Base-by-base conservation (phyloP, 2,329 filamentous ascomycete genomes). In the Ophiocordyceps sinensis region DNA sequence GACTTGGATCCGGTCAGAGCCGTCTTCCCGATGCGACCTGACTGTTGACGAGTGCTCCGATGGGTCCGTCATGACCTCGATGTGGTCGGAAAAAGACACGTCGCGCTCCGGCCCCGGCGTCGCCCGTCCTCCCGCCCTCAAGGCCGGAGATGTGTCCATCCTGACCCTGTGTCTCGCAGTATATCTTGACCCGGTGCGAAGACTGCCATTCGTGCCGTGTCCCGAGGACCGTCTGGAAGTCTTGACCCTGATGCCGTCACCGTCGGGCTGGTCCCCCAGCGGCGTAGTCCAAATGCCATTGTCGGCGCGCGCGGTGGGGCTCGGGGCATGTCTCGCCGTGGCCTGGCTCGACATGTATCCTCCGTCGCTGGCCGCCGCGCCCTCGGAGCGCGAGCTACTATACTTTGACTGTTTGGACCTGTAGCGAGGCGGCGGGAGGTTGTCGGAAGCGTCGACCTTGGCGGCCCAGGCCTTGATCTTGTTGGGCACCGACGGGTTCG, bases 381-480 rank as follows among this genome's bases (percentile, higher is more conserved):
- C 52, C 11, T 51, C 53, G 13, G 47, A 47, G 41, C 47, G 52
- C 9, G 53, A 43, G 9, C 41, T 52, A n/a, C 47, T 48, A 15
- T 51, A 50, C 21, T 50, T 59, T 32, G 55, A 70, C 43, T 49
- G 61, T 46, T 58, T 61, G 38, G 51, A 61, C 47, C 49, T 51
- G 51, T 54, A 60, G 40, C 56, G 67, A 36, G 59, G 57, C 2
- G 59, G 52, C 12, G 57, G 53, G 5, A 58, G 51, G 9, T 60
- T 53, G 15, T 69, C 65, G 2, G 70, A 65, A 2, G 66, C 49
- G 46, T 77, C 71, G 8, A 78, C 68, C 47, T 66, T 66, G 39
- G 60, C 64, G 1, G 74, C 75, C 77, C 77, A 81, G 38, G 76
- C 71, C 47, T 72, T 69, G 46, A 81, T 71, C 54, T 79, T 80